Evolutionary conservation across 768 basidiomycete genomes (phyloP).

Genomic region (Suillus clintonianus): DNA sequence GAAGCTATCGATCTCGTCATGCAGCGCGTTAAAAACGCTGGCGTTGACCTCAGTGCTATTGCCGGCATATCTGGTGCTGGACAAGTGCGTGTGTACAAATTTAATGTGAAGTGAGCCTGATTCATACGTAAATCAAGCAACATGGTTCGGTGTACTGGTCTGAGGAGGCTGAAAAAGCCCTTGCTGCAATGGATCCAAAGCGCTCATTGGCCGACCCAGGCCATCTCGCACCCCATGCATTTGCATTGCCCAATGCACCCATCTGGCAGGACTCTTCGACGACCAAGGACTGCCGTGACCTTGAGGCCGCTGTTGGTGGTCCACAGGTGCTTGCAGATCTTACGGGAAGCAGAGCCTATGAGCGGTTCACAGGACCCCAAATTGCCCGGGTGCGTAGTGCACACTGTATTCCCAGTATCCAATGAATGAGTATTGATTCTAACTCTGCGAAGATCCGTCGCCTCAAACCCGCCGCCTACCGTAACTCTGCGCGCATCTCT

Average conservation of each 20-base stretch:
- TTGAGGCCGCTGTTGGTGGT: constrained; percentile 72
- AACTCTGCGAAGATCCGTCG: constrained; percentile 51
- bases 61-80: constrained; percentile 75
- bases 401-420: not conserved
- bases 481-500: constrained; percentile 65
- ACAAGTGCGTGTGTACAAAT: constrained; percentile 49
- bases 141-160: constrained; percentile 90
- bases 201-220: constrained; percentile 45
- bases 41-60: constrained; percentile 60
- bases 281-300: constrained; percentile 64
- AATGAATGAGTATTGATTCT: not conserved
- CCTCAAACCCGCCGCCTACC: constrained; percentile 54
- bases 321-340: constrained; percentile 70
- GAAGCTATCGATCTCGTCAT: constrained; percentile 81
- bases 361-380: constrained; percentile 87
- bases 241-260: constrained; percentile 67
- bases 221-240: constrained; percentile 65
- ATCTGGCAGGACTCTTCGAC: constrained; percentile 96
- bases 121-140: constrained; percentile 51
- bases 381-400: constrained; percentile 62
- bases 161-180: constrained; percentile 45
- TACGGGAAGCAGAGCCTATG: constrained; percentile 83
- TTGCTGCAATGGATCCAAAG: constrained; percentile 54
- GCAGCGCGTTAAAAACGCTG: constrained; percentile 57
- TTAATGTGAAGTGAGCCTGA: not conserved